Base-by-base conservation (phyloP, 176 grass and related monocot genomes). In the Cenchrus fungigraminus region DNA sequence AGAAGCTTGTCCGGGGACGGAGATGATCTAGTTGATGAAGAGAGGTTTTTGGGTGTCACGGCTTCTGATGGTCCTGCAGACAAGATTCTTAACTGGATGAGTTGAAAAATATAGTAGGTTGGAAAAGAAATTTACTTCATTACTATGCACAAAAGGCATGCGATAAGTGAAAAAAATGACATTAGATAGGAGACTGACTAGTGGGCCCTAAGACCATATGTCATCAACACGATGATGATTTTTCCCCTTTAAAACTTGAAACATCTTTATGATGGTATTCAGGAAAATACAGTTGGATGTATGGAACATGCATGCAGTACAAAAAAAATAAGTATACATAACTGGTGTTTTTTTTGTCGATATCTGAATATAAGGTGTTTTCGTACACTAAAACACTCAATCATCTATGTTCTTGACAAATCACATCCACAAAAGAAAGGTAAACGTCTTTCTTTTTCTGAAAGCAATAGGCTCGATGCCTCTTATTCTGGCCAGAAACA, bases 1-100 rank as follows among this genome's bases (percentile, higher is more conserved):
- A 94, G 85, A 82, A 94, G 89, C 71, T 83, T 92, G 73, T 94
- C 88, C 43, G 59, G 65, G 4, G 76, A 78, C 67, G 32, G 50
- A 46, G 82, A 11, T 53, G 71, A 0, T 53, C 65, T 40, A 56
- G 57, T 53, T 44, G 85, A n/a, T 16, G 42, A 59, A 34, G 79
- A 14, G 1, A 69, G 12, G 11, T 88, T 77, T 0, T 82, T 82
- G 40, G 20, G 61, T 3, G 50, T 20, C 56, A 17, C 57, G 37
- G 51, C 52, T 73, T 71, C 82, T 83, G 25, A 25, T 25, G 74
- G 67, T 73, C 66, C 79, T 91, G 78, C 68, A 73, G 60, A 56
- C 0, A 69, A 51, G 6, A 62, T 1, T 56, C 0, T 68, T 15
- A 1, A 22, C 20, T 70, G 28, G 51, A 81, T 65, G 20, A 28